phyloP scores from a whole-genome alignment of 1,139 yeast species.

The Yamadazyma triangularis region DNA sequence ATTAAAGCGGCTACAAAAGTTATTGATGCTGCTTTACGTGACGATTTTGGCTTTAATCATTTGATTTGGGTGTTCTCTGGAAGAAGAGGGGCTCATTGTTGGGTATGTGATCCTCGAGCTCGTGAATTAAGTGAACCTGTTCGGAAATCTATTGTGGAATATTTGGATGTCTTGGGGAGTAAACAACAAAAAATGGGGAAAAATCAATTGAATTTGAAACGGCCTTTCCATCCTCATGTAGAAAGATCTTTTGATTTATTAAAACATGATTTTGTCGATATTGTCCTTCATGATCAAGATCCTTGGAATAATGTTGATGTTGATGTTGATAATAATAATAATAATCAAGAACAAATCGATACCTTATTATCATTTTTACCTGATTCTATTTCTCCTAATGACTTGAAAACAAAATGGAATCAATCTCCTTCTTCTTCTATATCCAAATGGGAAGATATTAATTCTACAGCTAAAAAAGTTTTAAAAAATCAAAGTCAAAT shows the following conservation, averaged over 20 bases:
- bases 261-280: constrained; percentile 56
- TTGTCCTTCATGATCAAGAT: constrained; percentile 77
- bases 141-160: constrained; percentile 77
- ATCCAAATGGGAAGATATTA: constrained; percentile 82
- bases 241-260: constrained; percentile 69
- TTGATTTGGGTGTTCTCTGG: constrained; percentile 96
- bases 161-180: constrained; percentile 70
- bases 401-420: constrained; percentile 47
- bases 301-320: too few relatives aligned
- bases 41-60: constrained; percentile 87
- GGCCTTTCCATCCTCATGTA: constrained; percentile 89
- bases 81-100: constrained; percentile 98
- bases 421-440: constrained; percentile 28
- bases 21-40: constrained; percentile 64
- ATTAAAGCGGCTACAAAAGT: constrained; percentile 83
- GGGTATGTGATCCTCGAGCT: constrained; percentile 90
- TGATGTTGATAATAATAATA: too few relatives aligned
- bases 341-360: constrained; percentile 34
- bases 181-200: constrained; percentile 32
- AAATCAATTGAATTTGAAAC: constrained; percentile 46
- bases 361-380: constrained; percentile 59
- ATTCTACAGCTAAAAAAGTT: constrained; percentile 45
- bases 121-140: constrained; percentile 65
- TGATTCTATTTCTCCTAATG: constrained; percentile 51
- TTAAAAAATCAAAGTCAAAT: constrained; percentile 40